Base-by-base conservation (phyloP, 768 basidiomycete genomes). In the Termitomyces sp. region DNA sequence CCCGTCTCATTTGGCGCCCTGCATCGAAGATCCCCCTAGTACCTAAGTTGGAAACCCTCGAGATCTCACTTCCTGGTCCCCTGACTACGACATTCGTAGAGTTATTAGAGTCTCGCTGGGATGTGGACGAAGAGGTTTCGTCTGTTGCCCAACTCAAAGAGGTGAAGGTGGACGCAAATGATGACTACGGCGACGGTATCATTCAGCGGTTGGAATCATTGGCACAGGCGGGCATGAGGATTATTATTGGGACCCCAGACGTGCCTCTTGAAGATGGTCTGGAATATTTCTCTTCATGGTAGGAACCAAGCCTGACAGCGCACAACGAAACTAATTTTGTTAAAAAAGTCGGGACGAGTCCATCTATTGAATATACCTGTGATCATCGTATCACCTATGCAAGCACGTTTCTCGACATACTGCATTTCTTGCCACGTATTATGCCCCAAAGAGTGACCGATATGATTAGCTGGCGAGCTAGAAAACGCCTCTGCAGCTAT, bases 1-100 rank as follows among this genome's bases (percentile, higher is more conserved):
- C 67, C 23, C 69, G 70, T n/a, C 62, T 77, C 35, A 70, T 69
- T n/a, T 71, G 74, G 64, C 70, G 67, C 37, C 64, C 67, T 52
- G 29, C 43, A 31, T 23, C 67, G 62, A 57, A 46, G 50, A 66
- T 50, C 60, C 42, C 51, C 61, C 69, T 75, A 16, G 57, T 72
- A 48, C 75, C 75, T 5, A 67, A 67, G 27, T 54, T 77, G 41
- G 70, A 67, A 56, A 70, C 65, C 49, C 68, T 77, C 29, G 73
- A 76, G 61, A 63, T 77, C 43, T 73, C 73, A 17, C 66, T 77
- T 41, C 72, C 70, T 53, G 63, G 68, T 17, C 59, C 69, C 3
- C 68, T 70, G 23, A 69, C 68, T 3, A 67, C 70, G 21, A 59
- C 70, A 9, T 73, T 77, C 47, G 65, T 73, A 25, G 68, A 71